phyloP scores from a whole-genome alignment of 2,329 filamentous ascomycete species.

The Penicillium hesseltinei region DNA sequence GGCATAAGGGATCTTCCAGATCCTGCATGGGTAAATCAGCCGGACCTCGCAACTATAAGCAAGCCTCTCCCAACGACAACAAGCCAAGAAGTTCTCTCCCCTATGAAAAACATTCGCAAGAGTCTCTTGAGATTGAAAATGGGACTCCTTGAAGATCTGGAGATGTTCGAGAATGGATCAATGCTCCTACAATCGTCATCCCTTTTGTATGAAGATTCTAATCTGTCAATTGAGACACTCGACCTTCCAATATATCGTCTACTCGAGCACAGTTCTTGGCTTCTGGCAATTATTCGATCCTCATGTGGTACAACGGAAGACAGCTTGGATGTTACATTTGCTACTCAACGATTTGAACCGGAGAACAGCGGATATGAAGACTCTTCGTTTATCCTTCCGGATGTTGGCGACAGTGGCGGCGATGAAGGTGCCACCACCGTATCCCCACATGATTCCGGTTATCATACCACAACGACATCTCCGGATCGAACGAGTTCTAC shows the following conservation, averaged over 20 bases:
- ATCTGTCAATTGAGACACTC: constrained; percentile 3
- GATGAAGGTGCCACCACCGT: constrained; percentile 4
- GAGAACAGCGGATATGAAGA: not conserved
- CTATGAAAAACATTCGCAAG: not conserved
- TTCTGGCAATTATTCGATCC: constrained; percentile 14
- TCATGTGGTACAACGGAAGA: not conserved
- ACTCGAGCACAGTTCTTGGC: constrained; percentile 15
- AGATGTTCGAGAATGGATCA: constrained; percentile 7
- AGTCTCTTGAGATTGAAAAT: constrained; percentile 12
- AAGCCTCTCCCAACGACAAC: not conserved
- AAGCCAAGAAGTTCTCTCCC: not conserved
- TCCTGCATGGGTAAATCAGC: not conserved
- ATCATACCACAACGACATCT: constrained; percentile 6
- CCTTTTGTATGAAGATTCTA: not conserved
- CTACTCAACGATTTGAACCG: not conserved
- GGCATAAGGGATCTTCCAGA: not conserved
- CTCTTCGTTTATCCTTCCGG: not conserved
- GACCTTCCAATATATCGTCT: constrained; percentile 19
- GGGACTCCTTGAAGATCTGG: constrained; percentile 17
- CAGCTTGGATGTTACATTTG: too few species aligned
- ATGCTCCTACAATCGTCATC: not conserved
- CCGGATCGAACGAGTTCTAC: not conserved
- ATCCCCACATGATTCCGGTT: constrained; percentile 13
- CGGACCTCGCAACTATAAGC: not conserved
- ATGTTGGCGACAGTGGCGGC: not conserved